Evolutionary conservation across 2,329 filamentous ascomycete genomes (phyloP).

Genomic region (Penicillium occitanis): DNA sequence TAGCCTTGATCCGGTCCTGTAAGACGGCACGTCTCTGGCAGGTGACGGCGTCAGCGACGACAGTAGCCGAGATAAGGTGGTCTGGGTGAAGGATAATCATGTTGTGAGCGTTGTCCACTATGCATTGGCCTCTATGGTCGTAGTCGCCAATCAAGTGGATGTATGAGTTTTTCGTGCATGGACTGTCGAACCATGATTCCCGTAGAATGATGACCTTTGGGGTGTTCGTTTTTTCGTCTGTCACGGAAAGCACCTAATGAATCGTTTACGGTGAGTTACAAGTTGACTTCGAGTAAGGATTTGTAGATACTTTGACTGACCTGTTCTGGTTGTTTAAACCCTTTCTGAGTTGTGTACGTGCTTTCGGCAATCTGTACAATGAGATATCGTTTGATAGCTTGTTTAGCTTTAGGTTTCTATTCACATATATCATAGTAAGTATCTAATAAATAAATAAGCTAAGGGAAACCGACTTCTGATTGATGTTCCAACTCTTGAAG

Average conservation of each 20-base stretch:
- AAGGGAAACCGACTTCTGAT: conserved; percentile 62
- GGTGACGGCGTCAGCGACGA: conserved; percentile 92
- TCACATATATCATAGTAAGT: conserved; percentile 63
- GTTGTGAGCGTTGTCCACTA: conserved; percentile 79
- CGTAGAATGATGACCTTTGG: conserved; percentile 72
- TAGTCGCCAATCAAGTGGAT: conserved; percentile 86
- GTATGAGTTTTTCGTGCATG: conserved; percentile 70
- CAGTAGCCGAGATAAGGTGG: conserved; percentile 90
- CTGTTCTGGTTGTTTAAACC: conserved; percentile 66
- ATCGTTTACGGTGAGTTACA: conserved; percentile 10
- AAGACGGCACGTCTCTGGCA: conserved; percentile 89
- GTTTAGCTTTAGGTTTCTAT: conserved; percentile 63
- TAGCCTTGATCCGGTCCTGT: conserved; percentile 91
- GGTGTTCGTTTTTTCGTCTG: conserved; percentile 69
- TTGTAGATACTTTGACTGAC: conserved; percentile 47
- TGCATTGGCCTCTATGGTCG: conserved; percentile 66
- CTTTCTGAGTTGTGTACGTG: conserved; percentile 64
- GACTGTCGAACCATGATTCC: conserved; percentile 82
- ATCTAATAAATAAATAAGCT: conserved; percentile 31
- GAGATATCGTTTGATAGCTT: conserved; percentile 82
- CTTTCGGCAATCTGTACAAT: conserved; percentile 71
- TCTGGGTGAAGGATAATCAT: conserved; percentile 93
- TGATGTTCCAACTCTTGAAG: conserved; percentile 64
- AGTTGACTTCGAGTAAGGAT: background rate
- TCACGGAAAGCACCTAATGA: conserved; percentile 71